phyloP scores from a whole-genome alignment of 352 stramenopile species.

The Peronospora belbahrii region DNA sequence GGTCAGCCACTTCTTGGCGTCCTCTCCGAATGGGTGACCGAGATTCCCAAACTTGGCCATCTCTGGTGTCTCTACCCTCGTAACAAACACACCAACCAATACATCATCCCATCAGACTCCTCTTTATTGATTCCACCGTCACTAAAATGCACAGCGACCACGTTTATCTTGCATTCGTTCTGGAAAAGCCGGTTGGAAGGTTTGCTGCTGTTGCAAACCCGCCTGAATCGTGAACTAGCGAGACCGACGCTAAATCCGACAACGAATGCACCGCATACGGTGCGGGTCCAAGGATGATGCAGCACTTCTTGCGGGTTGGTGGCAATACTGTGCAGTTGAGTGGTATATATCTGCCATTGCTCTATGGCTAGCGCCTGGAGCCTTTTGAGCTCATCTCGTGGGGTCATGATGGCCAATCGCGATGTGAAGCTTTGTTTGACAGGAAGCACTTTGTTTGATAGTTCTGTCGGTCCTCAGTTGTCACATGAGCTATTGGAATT shows the following conservation, averaged over 20 bases:
- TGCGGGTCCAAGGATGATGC: conserved; percentile 29
- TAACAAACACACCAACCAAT: no score
- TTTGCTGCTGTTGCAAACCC: conserved; percentile 73
- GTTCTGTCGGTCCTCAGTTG: no score
- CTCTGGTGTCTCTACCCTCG: conserved; percentile 59
- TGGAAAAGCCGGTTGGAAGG: conserved; percentile 67
- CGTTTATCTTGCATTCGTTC: conserved; percentile 44
- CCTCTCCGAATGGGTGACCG: conserved; percentile 68
- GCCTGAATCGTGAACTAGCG: conserved; percentile 43
- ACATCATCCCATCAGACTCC: no score
- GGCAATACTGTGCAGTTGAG: conserved; percentile 7
- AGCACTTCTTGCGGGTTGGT: conserved; percentile 20
- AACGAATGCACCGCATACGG: conserved; percentile 44
- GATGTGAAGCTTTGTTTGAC: conserved; percentile 2
- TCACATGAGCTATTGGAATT: no score
- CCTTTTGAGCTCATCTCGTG: conserved; percentile 19
- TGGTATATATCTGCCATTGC: conserved; percentile 15
- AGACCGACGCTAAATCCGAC: conserved; percentile 49
- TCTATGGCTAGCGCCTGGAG: conserved; percentile 7
- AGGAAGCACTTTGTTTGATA: no score
- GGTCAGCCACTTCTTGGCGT: conserved; percentile 67
- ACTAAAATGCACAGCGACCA: conserved; percentile 45
- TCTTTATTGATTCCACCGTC: no score
- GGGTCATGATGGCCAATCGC: conserved; percentile 4
- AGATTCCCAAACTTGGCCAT: conserved; percentile 78